These are phyloP conservation scores for Poronia punctata DNA, from an alignment of 495 filamentous ascomycete genomes.

Conservation along the genomic window DNA sequence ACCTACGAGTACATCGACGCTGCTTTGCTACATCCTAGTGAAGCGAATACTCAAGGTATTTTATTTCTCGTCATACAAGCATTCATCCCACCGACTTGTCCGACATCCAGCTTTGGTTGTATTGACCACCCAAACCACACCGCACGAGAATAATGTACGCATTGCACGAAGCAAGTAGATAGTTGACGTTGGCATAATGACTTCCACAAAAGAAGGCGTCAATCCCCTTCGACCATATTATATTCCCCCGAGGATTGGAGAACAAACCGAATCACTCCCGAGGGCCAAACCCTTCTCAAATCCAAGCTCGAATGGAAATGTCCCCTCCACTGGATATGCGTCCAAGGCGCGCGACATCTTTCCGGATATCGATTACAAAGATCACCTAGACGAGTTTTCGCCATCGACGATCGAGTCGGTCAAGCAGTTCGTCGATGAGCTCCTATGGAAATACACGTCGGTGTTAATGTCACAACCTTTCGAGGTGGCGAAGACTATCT, in stretches of 20 bases:
- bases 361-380: conserved; percentile 79
- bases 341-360: conserved; percentile 78
- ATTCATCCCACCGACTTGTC: no score
- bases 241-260: conserved; percentile 72
- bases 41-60: no score
- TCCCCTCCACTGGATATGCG: conserved; percentile 49
- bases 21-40: no score
- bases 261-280: conserved; percentile 37
- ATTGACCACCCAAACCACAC: no score
- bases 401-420: conserved; percentile 65
- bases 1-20: no score
- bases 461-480: conserved; percentile 89
- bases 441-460: conserved; percentile 78
- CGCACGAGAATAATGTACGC: background rate
- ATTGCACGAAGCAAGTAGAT: background rate
- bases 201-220: conserved; percentile 48
- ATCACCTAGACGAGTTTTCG: conserved; percentile 72
- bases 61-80: no score
- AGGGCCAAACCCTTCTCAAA: conserved; percentile 36
- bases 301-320: conserved; percentile 39
- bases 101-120: no score
- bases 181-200: conserved; percentile 29
- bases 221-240: conserved; percentile 96
- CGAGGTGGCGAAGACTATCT: conserved; percentile 87
- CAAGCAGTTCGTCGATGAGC: conserved; percentile 66